These are phyloP conservation scores for Mucor ambiguus DNA, from an alignment of 371 early-diverging fungal species.

Conservation along the genomic window DNA sequence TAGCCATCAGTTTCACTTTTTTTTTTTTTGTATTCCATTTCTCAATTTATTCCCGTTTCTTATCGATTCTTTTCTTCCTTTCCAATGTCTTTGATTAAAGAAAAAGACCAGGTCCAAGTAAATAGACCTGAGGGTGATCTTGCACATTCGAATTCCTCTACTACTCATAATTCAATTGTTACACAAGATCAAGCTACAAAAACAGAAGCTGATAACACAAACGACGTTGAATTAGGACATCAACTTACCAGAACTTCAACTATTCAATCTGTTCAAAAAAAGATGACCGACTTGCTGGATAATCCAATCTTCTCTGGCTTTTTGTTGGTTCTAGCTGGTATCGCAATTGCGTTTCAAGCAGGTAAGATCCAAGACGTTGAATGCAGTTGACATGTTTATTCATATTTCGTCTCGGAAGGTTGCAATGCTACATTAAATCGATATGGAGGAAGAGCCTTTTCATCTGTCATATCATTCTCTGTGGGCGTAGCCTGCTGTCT, in stretches of 20 bases:
- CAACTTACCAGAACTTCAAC: constrained; percentile 2
- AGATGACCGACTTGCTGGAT: constrained; percentile 2
- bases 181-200: constrained; percentile 8
- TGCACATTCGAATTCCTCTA: constrained; percentile 6
- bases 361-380: constrained; percentile 8
- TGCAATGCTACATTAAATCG: constrained; percentile 35
- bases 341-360: constrained; percentile 28
- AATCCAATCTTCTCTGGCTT: constrained; percentile 16
- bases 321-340: constrained; percentile 20
- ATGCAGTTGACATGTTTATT: neutral
- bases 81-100: neutral
- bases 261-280: constrained; percentile 7
- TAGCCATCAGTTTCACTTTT: neutral
- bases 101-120: neutral
- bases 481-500: constrained; percentile 17
- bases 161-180: neutral
- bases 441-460: constrained; percentile 35
- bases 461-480: constrained; percentile 27
- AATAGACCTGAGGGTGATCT: neutral
- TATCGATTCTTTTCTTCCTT: neutral
- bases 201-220: neutral
- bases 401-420: constrained; percentile 12
- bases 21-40: neutral
- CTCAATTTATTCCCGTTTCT: too few relatives aligned
- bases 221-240: constrained; percentile 4